Evolutionary conservation across 2,329 filamentous ascomycete species (phyloP), one percentile per base, ranked within the genome.

Genomic region (Purpureocillium lavendulum): DNA sequence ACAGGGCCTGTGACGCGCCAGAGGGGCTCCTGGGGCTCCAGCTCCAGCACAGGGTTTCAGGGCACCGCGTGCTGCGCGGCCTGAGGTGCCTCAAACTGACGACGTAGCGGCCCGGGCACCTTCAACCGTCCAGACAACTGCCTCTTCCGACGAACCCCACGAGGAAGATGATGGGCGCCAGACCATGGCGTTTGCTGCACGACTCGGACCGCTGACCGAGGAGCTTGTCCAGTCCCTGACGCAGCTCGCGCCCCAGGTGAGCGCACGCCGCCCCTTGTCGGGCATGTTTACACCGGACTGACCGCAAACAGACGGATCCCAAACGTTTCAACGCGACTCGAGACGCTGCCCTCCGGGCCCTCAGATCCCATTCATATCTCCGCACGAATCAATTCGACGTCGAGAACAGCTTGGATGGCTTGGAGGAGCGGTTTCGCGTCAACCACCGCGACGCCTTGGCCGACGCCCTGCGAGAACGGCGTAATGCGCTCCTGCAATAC

Each of bases 391-490:
- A 86, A 48, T 89, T 89, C 54, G 79, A 84, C 33, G 75, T 89
- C 15, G 65, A 73, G 30, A 71, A 72, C 30, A 72, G 71, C 29
- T 67, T 90, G 2, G 68, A 77, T 36, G 85, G 85, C 1, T 68
- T 96, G 3, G 82, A 89, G 49, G 92, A 97, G 64, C 88, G 90
- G 50, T 92, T 96, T 51, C 75, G 80, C 26, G 73, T 97, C 39
- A 72, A 87, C 35, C 82, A 84, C 53, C 79, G 85, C 45, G 89
- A 96, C 51, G 78, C 77, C 30, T 66, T 96, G 18, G 87, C 87
- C 11, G 80, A 89, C 41, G 79, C 82, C 42, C 62, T 96, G 31
- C 65, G 70, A 7, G 55, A 65, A 38, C 45, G 84, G 29, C 59
- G 87, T 12, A 63, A 72, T 30, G 74, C 80, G 43, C 61, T 95